Evolutionary conservation across 306 rosid species (phyloP), one percentile per base, ranked within the genome.

Genomic region (Trifolium repens): DNA sequence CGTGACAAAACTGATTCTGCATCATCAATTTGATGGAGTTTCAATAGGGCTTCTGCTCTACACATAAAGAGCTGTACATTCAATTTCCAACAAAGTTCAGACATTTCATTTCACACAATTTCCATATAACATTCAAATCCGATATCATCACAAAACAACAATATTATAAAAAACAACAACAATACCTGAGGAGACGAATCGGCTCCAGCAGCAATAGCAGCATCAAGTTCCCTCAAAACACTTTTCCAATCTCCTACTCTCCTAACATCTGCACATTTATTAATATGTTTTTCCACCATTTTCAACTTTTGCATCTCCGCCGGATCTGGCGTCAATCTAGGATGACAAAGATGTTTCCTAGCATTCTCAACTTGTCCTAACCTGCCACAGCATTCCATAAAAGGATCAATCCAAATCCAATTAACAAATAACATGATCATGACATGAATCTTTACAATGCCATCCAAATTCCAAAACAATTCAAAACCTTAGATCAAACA

Each of bases 21-120:
- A 62, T 90, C 97, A 67, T 92, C 93, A 68, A 94, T 84, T 81
- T 89, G 98, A 61, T 87, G 93, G 54, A 91, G 91, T 87, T 94
- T 91, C 84, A 94, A 83, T 74, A 85, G 84, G 16, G 98, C 97
- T 86, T 94, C 97, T 62, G 87, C 97, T 90, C 96, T 94, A 91
- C 98, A 89, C 89, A 89, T 84, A 81, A 85, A 86, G 90, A 91
- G 93, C 98, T 94, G 98, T 86, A 87, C 84, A 88, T 88, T 81
- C 89, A 87, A 84, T 87, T 86, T 82, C 85, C 88, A 88, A 90
- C 84, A 74, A 55, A 69, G 84, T 85, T 88, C 86, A 88, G 87
- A 80, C 74, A 50, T 83, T 84, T 50, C 40, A 67, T 58, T 26
- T 58, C 64, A 58, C 76, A 54, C 79, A 67, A 69, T 34, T 42